Conservation (phyloP, 1,284 basidiomycete species). For the Ceratobasidium sp. region DNA sequence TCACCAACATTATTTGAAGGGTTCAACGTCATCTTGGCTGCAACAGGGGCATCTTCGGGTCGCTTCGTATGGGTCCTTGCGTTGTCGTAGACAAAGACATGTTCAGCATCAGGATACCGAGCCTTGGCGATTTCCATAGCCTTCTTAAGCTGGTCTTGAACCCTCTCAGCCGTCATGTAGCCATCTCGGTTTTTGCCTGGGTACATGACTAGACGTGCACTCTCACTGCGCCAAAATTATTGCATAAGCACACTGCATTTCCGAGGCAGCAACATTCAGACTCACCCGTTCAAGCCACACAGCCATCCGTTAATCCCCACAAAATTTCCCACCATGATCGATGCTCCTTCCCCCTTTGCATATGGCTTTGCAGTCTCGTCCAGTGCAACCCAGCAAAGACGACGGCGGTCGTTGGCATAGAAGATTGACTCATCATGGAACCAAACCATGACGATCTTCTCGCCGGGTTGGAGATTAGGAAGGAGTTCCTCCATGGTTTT, state of each 20-base stretch:
- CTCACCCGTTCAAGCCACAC: constrained; percentile 53
- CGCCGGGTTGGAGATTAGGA: background rate
- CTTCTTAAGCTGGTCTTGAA: too few species aligned
- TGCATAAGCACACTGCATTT: background rate
- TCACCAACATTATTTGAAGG: constrained; percentile 1
- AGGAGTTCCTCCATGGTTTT: background rate
- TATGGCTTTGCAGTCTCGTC: too few species aligned
- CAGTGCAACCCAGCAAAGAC: constrained; percentile 54
- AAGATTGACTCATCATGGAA: constrained; percentile 57
- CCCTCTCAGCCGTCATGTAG: constrained; percentile 54
- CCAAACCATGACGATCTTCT: constrained; percentile 51
- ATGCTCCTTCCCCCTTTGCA: constrained; percentile 58
- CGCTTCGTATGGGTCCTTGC: constrained; percentile 58
- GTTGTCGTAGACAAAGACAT: constrained; percentile 59
- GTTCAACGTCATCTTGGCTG: constrained; percentile 56
- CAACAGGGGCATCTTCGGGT: constrained; percentile 55
- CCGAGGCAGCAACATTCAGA: background rate
- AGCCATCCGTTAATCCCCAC: constrained; percentile 60
- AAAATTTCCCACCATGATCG: constrained; percentile 63
- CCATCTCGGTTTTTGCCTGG: constrained; percentile 63
- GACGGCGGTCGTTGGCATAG: constrained; percentile 57
- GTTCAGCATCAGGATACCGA: constrained; percentile 48
- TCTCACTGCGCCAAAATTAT: background rate
- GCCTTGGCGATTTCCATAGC: constrained; percentile 50
- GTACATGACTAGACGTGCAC: constrained; percentile 53